Evolutionary conservation across 106 monocot species (phyloP).

Genomic region (Allium sativum): DNA sequence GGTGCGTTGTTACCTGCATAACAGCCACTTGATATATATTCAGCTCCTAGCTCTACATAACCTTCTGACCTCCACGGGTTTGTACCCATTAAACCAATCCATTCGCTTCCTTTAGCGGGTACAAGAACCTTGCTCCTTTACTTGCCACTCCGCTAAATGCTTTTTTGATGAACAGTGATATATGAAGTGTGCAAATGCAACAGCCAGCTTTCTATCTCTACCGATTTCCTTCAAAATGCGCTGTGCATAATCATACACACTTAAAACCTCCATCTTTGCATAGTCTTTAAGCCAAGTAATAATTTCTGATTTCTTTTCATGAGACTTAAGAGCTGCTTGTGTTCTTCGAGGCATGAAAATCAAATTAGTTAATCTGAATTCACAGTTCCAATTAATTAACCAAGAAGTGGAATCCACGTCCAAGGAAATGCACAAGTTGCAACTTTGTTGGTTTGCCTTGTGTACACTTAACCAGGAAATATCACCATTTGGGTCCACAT

Average conservation of each 20-base stretch:
- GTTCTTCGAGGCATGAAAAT: conserved; percentile 21
- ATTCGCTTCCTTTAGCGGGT: conserved; percentile 47
- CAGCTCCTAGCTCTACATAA: conserved; percentile 34
- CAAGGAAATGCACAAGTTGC: conserved; percentile 17
- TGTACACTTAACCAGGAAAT: conserved; percentile 14
- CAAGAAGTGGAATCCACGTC: conserved; percentile 7
- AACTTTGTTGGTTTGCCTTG: background rate
- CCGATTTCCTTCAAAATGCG: conserved; percentile 11
- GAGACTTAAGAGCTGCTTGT: conserved; percentile 10
- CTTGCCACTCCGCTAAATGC: conserved; percentile 1
- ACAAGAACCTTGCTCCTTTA: conserved; percentile 14
- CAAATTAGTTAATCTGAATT: conserved; percentile 9
- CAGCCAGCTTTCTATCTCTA: conserved; percentile 6
- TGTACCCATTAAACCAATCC: conserved; percentile 36
- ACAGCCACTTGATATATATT: conserved; percentile 12
- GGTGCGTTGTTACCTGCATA: conserved; percentile 29
- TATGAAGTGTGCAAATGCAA: conserved; percentile 39
- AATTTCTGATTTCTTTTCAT: conserved; percentile 1
- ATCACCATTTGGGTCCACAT: conserved; percentile 6
- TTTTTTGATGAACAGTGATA: conserved; percentile 18
- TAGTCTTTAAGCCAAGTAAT: conserved; percentile 20
- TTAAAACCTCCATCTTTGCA: conserved; percentile 9
- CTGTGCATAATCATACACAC: conserved; percentile 5
- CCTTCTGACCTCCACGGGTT: conserved; percentile 40
- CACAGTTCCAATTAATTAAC: conserved; percentile 29